These are phyloP conservation scores for Fusarium armeniacum DNA, from an alignment of 2,329 filamentous ascomycete species.

Conservation along the genomic window DNA sequence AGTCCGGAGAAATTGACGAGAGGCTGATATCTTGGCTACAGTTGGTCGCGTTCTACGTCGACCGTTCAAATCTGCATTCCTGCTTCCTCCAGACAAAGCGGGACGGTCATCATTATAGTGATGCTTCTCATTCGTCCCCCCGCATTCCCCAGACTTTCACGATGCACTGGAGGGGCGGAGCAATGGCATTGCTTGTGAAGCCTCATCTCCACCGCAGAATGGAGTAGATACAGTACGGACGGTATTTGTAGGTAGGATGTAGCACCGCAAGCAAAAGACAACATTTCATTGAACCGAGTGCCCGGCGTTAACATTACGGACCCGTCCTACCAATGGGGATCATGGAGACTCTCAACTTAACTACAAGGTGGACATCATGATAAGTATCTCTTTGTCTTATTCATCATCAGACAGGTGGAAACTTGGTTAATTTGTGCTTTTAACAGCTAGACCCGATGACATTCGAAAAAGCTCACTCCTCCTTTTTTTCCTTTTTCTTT, in stretches of 20 bases:
- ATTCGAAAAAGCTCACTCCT: slow-evolving; percentile 28
- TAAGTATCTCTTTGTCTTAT: neutral
- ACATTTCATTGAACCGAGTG: slow-evolving; percentile 19
- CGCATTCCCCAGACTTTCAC: slow-evolving; percentile 43
- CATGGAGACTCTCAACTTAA: neutral
- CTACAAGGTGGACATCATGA: slow-evolving; percentile 10
- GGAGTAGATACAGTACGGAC: neutral
- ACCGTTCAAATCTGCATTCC: slow-evolving; percentile 26
- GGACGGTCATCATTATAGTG: slow-evolving; percentile 20
- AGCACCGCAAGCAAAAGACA: slow-evolving; percentile 11
- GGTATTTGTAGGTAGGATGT: slow-evolving; percentile 10
- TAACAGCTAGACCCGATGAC: slow-evolving; percentile 24
- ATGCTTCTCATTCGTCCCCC: slow-evolving; percentile 33
- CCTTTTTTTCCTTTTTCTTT: slow-evolving; percentile 19
- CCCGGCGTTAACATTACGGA: slow-evolving; percentile 11
- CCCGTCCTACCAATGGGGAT: slow-evolving; percentile 18
- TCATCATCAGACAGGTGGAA: slow-evolving; percentile 21
- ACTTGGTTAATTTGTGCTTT: slow-evolving; percentile 15
- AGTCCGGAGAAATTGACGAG: slow-evolving; percentile 10
- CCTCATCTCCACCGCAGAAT: slow-evolving; percentile 33
- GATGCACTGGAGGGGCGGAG: slow-evolving; percentile 29
- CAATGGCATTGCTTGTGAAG: slow-evolving; percentile 9
- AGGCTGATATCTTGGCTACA: slow-evolving; percentile 30
- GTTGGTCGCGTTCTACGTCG: slow-evolving; percentile 22
- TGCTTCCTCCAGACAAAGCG: slow-evolving; percentile 9